Percentiles rank a stretch among this genome's conserved stretches.
Evolutionary conservation across 306 rosid species (phyloP).

Genomic region (Sphenostylis stenocarpa): DNA sequence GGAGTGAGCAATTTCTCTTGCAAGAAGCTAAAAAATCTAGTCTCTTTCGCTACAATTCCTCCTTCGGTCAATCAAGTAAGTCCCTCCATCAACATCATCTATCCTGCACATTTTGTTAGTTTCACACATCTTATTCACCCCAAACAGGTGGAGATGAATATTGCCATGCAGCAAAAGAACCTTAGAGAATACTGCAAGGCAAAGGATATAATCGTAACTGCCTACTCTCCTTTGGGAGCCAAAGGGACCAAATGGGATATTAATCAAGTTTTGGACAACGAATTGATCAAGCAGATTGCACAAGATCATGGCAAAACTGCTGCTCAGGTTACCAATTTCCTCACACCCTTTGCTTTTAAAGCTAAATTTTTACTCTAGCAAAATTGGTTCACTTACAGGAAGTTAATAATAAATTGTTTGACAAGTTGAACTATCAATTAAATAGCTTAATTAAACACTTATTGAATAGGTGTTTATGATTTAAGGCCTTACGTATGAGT

Average conservation of each 20-base stretch:
- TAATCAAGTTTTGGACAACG: constrained; percentile 38
- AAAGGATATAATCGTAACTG: constrained; percentile 45
- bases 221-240: constrained; percentile 57
- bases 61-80: constrained; percentile 40
- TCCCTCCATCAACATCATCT: neutral
- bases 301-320: constrained; percentile 32
- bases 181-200: constrained; percentile 44
- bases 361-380: neutral
- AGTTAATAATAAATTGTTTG: neutral
- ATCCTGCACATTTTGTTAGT: neutral
- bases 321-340: constrained; percentile 45
- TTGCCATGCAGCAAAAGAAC: constrained; percentile 50
- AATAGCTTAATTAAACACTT: neutral
- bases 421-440: neutral
- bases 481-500: neutral
- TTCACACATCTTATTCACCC: neutral
- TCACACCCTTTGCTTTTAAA: neutral
- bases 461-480: neutral
- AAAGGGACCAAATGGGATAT: constrained; percentile 40
- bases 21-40: constrained; percentile 26
- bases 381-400: neutral
- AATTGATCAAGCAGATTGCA: constrained; percentile 41
- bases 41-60: constrained; percentile 43
- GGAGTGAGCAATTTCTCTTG: constrained; percentile 32
- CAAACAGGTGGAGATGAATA: constrained; percentile 55